A percentile compares a stretch with the other conserved stretches of the same genome.
These are phyloP conservation scores for Castanopsis chinensis DNA, from an alignment of 306 rosid genomes.

Conservation along the genomic window DNA sequence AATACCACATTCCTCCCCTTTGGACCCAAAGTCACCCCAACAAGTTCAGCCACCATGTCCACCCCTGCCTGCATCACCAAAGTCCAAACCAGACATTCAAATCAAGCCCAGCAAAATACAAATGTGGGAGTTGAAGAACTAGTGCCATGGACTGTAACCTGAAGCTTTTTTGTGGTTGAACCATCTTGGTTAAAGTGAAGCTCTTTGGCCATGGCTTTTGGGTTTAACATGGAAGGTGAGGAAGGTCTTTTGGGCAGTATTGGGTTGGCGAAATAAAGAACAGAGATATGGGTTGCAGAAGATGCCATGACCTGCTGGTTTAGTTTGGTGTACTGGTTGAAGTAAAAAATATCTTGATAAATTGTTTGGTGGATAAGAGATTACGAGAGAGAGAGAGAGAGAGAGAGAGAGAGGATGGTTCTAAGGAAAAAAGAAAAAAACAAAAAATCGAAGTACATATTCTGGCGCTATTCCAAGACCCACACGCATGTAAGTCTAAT, in stretches of 20 bases:
- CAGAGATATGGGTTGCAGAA: conserved; percentile 54
- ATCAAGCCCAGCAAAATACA: conserved; percentile 16
- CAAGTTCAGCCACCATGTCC: conserved; percentile 73
- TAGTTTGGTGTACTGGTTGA: background rate
- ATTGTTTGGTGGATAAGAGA: conserved; percentile 37
- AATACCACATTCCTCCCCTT: conserved; percentile 94
- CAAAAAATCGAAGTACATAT: conserved; percentile 1
- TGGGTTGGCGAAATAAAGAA: conserved; percentile 51
- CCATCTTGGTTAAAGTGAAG: conserved; percentile 77
- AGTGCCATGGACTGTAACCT: conserved; percentile 35
- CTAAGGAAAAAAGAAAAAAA: conserved; percentile 15
- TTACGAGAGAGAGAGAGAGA: background rate
- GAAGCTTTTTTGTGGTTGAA: conserved; percentile 65
- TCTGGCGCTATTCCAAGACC: conserved; percentile 33
- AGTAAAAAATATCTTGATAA: background rate
- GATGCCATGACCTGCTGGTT: conserved; percentile 52
- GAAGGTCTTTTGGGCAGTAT: conserved; percentile 37
- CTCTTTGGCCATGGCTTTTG: conserved; percentile 63
- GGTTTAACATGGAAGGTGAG: conserved; percentile 30
- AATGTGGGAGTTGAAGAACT: background rate
- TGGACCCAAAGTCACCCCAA: conserved; percentile 93
- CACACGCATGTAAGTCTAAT: too few relatives aligned
- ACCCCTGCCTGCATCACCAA: conserved; percentile 70
- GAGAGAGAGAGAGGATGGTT: background rate
- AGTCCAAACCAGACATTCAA: conserved; percentile 8